Evolutionary conservation across 2,329 filamentous ascomycete species (phyloP).

Genomic region (Teratosphaeriaceae sp.): DNA sequence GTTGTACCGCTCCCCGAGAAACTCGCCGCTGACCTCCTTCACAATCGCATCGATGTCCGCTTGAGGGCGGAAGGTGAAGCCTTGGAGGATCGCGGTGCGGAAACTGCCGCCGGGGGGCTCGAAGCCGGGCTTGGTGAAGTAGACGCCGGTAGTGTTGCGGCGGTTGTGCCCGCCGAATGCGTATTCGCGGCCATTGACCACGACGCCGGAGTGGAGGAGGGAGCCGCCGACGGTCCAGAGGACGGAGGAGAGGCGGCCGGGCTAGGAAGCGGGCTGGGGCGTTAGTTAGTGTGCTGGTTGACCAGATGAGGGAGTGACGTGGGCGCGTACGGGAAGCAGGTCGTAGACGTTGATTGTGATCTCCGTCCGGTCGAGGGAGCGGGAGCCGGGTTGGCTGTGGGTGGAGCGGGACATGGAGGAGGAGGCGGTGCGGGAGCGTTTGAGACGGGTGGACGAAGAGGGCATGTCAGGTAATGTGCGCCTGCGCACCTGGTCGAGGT

Average conservation of each 20-base stretch:
- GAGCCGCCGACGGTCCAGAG: slow-evolving; percentile 73
- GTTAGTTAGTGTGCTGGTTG: slow-evolving; percentile 11
- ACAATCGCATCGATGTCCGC: slow-evolving; percentile 67
- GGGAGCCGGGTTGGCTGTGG: neutral
- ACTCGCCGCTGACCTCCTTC: slow-evolving; percentile 61
- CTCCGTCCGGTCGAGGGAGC: slow-evolving; percentile 22
- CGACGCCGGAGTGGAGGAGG: slow-evolving; percentile 75
- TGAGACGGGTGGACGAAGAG: slow-evolving; percentile 2
- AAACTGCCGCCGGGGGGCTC: slow-evolving; percentile 74
- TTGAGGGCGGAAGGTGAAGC: slow-evolving; percentile 64
- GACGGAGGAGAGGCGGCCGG: slow-evolving; percentile 65
- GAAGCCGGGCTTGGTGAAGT: slow-evolving; percentile 65
- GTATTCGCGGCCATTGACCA: slow-evolving; percentile 74
- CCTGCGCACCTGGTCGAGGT: no score
- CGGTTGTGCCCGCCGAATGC: slow-evolving; percentile 77
- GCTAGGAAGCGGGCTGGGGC: slow-evolving; percentile 39
- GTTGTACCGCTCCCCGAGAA: slow-evolving; percentile 71
- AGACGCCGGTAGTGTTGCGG: slow-evolving; percentile 66
- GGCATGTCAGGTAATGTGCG: no score
- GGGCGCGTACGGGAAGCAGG: slow-evolving; percentile 27
- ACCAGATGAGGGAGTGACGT: neutral
- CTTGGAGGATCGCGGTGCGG: slow-evolving; percentile 67
- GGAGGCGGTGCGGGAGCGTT: slow-evolving; percentile 9
- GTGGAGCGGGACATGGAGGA: slow-evolving; percentile 4
- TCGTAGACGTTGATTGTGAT: slow-evolving; percentile 33